Conservation (phyloP, 192 early-diverging fungal species). For the Thoreauomyces humboldtii region DNA sequence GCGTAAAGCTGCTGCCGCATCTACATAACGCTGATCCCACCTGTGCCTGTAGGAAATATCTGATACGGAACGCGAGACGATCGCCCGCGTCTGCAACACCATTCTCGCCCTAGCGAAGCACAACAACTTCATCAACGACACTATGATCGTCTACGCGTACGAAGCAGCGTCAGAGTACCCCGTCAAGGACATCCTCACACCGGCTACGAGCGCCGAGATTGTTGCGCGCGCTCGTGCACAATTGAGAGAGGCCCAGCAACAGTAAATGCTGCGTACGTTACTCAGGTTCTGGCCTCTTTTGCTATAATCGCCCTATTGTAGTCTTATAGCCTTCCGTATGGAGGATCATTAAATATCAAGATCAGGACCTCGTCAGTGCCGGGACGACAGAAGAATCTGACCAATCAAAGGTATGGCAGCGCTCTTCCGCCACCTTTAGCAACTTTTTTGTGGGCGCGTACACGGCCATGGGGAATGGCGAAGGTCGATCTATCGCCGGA, state of each 20-base stretch:
- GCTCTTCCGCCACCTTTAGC: no score
- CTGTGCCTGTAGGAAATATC: slow-evolving; percentile 54
- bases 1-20: not conserved
- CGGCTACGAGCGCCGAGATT: slow-evolving; percentile 43
- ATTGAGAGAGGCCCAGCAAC: slow-evolving; percentile 32
- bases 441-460: no score
- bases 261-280: no score
- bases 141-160: slow-evolving; percentile 86
- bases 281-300: no score
- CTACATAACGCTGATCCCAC: not conserved
- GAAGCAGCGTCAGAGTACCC: slow-evolving; percentile 69
- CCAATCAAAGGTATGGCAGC: no score
- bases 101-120: slow-evolving; percentile 76
- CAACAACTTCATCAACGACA: slow-evolving; percentile 83
- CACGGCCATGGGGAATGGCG: no score
- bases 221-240: slow-evolving; percentile 37
- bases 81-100: slow-evolving; percentile 89
- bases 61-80: slow-evolving; percentile 67
- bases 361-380: no score
- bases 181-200: slow-evolving; percentile 63
- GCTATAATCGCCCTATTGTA: no score
- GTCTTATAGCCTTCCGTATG: no score
- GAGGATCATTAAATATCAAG: no score
- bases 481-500: no score
- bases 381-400: no score